Conservation (phyloP, 1,284 basidiomycete genomes). For the Rhodotorula sp. region DNA sequence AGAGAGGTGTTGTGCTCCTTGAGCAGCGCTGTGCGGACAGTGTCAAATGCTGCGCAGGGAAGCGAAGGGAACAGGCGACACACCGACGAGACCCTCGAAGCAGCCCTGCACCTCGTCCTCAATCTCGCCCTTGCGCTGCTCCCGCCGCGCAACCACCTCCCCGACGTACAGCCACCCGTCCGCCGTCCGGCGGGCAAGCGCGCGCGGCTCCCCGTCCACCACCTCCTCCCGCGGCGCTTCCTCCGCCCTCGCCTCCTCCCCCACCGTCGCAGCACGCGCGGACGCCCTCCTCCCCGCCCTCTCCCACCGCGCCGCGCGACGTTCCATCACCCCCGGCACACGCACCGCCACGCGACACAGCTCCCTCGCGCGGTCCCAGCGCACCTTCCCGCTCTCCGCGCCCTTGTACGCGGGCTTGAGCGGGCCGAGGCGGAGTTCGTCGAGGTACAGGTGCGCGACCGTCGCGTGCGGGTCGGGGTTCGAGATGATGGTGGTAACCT, state of each 20-base stretch:
- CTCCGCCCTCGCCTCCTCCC: background rate
- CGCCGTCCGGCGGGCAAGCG: background rate
- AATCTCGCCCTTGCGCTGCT: background rate
- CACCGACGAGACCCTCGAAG: conserved; percentile 58
- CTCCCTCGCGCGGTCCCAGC: background rate
- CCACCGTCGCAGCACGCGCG: background rate
- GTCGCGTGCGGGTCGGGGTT: conserved; percentile 50
- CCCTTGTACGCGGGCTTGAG: conserved; percentile 26
- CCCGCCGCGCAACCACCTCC: conserved; percentile 7
- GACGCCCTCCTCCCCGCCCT: background rate
- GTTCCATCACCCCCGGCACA: background rate
- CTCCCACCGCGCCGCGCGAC: background rate
- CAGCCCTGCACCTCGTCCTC: conserved; percentile 37
- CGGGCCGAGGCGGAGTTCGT: conserved; percentile 62
- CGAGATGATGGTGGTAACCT: conserved; percentile 26
- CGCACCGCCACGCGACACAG: background rate
- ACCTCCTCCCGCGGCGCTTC: background rate
- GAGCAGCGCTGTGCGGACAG: conserved; percentile 57
- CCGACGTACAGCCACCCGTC: conserved; percentile 30
- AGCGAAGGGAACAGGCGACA: background rate
- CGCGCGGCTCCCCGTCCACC: background rate
- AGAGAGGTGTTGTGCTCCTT: conserved; percentile 57
- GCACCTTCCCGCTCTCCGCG: background rate
- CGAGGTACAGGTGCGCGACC: conserved; percentile 83
- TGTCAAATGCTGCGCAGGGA: background rate